Evolutionary conservation across 225 moss, liverwort and hornwort genomes (phyloP), one percentile per base, ranked within the genome.

Genomic region (Pleurozium schreberi): DNA sequence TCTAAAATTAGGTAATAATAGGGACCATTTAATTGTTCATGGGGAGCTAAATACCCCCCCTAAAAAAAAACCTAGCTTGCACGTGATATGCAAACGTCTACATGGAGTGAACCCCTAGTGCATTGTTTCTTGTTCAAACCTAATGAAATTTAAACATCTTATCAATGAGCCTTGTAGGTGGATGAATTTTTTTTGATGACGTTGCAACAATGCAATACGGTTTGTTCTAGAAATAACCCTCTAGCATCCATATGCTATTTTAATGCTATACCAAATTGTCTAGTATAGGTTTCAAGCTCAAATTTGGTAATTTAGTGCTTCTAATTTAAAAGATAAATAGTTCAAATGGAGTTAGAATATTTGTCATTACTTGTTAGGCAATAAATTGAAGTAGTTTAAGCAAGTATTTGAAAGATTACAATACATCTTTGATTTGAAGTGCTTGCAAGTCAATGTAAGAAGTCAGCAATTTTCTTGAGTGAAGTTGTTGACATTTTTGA

Each of bases 361-460:
- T 49, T 47, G 4, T 47, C 30, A 18, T 18, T 47, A 4, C 4
- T 47, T 11, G 2, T 5, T 8, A 11, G 31, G 31, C 11, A 18
- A 74, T 47, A 31, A 47, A 18, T 73, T 30, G 4, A 47, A 0
- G 0, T 5, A 18, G 18, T 18, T 11, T 6, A 2, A 74, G 2
- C 6, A 74, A 47, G 2, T 47, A 47, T 30, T 45, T 30, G 6
- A 74, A 30, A 47, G 18, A 74, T 47, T 74, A 18, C 3, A 26
- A 74, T 18, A 47, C 47, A 43, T 23, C 6, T 30, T 74, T 47
- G 30, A 30, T 30, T 4, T 30, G 4, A 47, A 18, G 18, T 18
- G 6, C 8, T 0, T 0, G 0, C 3, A 73, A 1, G 3, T 42
- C 0, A 7, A 7, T 27, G 9, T 9, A 71, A 27, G 9, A 43